These are phyloP conservation scores for Cubamyces sp. DNA, from an alignment of 768 basidiomycete genomes.

Conservation along the genomic window DNA sequence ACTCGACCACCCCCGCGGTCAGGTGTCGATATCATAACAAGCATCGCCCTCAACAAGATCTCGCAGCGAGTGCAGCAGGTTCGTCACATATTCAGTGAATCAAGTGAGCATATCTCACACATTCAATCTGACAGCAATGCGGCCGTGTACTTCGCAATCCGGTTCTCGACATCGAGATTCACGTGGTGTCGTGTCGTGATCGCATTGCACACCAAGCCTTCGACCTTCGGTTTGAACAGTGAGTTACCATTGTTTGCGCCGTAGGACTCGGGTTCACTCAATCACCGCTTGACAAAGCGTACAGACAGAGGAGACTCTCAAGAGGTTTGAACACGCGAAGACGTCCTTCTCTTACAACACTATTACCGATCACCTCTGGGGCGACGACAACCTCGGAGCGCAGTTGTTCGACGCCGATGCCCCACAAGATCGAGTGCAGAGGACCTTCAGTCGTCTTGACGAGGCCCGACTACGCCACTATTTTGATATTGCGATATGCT, in stretches of 20 bases:
- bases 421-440: constrained; percentile 4
- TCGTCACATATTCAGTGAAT: constrained; percentile 18
- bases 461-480: constrained; percentile 20
- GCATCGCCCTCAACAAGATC: constrained; percentile 67
- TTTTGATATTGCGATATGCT: constrained; percentile 42
- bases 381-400: constrained; percentile 37
- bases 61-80: constrained; percentile 57
- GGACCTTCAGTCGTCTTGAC: constrained; percentile 2
- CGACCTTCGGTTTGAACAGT: constrained; percentile 72
- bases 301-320: constrained; percentile 34
- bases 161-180: constrained; percentile 59
- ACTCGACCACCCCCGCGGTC: constrained; percentile 50
- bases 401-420: constrained; percentile 34
- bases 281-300: constrained; percentile 34
- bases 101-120: not conserved
- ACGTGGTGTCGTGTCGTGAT: constrained; percentile 72
- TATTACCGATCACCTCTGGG: constrained; percentile 29
- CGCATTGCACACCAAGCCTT: constrained; percentile 68
- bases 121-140: constrained; percentile 51
- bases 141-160: constrained; percentile 58
- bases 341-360: constrained; percentile 27
- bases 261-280: constrained; percentile 46
- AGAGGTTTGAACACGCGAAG: constrained; percentile 28
- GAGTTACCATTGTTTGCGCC: constrained; percentile 42
- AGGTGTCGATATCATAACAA: constrained; percentile 52